Conservation (phyloP, 176 grass and related monocot genomes). For the Puccinellia tenuiflora region DNA sequence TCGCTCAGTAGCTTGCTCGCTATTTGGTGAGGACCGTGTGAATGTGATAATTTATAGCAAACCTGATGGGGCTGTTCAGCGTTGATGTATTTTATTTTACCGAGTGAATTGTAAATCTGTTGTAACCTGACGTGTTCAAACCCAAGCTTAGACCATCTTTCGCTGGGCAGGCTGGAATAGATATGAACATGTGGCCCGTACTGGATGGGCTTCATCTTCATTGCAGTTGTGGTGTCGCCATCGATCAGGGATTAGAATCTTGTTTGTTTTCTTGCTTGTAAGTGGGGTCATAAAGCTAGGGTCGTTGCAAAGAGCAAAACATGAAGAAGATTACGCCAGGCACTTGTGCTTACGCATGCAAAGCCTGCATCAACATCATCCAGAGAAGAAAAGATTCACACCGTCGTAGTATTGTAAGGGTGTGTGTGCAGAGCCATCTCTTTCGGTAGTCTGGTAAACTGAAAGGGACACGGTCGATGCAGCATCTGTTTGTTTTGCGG, state of each 20-base stretch:
- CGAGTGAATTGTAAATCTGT: background rate
- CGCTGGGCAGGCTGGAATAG: background rate
- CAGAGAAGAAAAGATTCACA: background rate
- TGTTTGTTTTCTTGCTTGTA: conserved; percentile 16
- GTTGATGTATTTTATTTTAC: background rate
- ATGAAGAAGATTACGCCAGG: background rate
- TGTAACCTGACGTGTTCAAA: background rate
- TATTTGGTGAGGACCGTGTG: background rate
- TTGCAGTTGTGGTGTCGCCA: background rate
- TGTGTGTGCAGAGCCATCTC: conserved; percentile 3
- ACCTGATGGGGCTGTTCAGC: background rate
- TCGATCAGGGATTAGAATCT: conserved; percentile 9
- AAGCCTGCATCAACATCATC: conserved; percentile 6
- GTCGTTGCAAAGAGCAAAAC: background rate
- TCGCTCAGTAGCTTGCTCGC: background rate
- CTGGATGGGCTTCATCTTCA: too few species aligned
- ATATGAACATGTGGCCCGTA: background rate
- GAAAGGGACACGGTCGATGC: background rate
- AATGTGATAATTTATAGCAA: background rate
- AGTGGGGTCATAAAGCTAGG: background rate
- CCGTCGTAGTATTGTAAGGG: background rate
- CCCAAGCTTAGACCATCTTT: background rate
- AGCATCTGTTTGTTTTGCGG: background rate
- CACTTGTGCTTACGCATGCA: background rate
- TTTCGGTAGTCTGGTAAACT: conserved; percentile 15